Base-by-base conservation (phyloP, 441 rosid species). In the Pelargonium australe region DNA sequence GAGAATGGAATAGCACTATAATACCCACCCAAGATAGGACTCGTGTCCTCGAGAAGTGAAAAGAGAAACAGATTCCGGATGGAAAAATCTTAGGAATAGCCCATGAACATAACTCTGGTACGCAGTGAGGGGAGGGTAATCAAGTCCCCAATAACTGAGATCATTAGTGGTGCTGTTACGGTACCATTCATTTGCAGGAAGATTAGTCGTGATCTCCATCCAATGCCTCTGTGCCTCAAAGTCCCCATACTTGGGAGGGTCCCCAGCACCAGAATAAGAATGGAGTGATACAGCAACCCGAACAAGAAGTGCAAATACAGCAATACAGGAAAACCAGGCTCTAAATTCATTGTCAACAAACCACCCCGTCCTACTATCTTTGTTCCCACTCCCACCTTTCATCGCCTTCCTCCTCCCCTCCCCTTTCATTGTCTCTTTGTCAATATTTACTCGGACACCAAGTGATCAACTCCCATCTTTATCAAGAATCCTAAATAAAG, bases 171-270 rank as follows among this genome's bases (percentile, higher is more conserved):
- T 88, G 77, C 86, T 76, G 65, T 88, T 91, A 41, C 71, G 77
- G 74, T 91, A 90, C 97, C 99, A 91, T 2, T 88, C 85, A 68
- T 67, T 74, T 4, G 63, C 70, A 0, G 92, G 91, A 53, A 89
- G 88, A 83, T 91, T 88, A 2, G 80, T 65, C 19, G 99, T 89
- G 66, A 91, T 87, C 87, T 91, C 96, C 99, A 94, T 91, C 97
- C 99, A 91, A 77, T 91, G 99, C 76, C 96, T 78, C 63, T 91
- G 99, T 8, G 97, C 99, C 77, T 91, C 96, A 75, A 84, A 94
- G 73, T 94, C 99, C 4, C 99, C 97, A 62, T 83, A 91, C 73
- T 85, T 91, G 0, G 99, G 97, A 2, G 96, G 91, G 19, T 28
- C 79, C 62, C 86, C 85, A 60, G 95, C 95, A 65, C 97, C 99